A percentile compares a stretch with the other conserved stretches of the same genome.
Conservation (phyloP, 495 filamentous ascomycete genomes). For the Aspergillus sclerotiicarbonarius region DNA sequence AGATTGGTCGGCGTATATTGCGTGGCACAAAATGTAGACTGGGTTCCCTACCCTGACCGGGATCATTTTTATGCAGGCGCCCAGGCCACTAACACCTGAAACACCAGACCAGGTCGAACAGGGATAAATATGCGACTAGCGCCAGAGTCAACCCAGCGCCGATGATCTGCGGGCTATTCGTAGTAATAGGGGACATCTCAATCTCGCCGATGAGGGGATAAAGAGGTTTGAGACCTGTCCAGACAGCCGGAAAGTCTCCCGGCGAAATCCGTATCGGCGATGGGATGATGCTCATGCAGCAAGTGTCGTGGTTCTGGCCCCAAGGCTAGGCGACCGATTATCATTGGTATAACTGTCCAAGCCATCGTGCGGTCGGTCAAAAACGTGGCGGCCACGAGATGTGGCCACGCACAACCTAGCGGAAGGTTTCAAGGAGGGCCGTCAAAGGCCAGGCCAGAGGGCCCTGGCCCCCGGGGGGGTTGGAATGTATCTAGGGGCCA, state of each 20-base stretch:
- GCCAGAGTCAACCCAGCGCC: not conserved
- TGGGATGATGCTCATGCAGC: not conserved
- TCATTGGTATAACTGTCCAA: not conserved
- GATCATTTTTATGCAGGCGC: not conserved
- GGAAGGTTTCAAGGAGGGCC: constrained; percentile 8
- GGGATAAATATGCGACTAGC: not conserved
- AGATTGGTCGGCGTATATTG: not conserved
- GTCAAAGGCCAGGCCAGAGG: constrained; percentile 1
- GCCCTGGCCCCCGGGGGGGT: not conserved
- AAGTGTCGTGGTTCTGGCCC: not conserved
- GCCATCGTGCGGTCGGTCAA: constrained; percentile 12
- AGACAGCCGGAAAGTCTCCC: not conserved
- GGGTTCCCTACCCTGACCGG: not conserved
- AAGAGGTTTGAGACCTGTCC: not conserved
- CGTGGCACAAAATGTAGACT: not conserved
- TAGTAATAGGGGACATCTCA: not conserved
- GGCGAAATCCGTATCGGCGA: not conserved
- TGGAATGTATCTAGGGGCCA: not conserved
- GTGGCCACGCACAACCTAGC: constrained; percentile 13
- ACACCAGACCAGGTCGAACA: not conserved
- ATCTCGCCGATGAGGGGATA: not conserved
- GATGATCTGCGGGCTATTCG: constrained; percentile 7
- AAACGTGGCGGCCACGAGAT: constrained; percentile 48
- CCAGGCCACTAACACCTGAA: constrained; percentile 1
- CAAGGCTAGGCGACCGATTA: not conserved